Base-by-base conservation (phyloP, 306 rosid species). In the Astragalus glycyphyllos region DNA sequence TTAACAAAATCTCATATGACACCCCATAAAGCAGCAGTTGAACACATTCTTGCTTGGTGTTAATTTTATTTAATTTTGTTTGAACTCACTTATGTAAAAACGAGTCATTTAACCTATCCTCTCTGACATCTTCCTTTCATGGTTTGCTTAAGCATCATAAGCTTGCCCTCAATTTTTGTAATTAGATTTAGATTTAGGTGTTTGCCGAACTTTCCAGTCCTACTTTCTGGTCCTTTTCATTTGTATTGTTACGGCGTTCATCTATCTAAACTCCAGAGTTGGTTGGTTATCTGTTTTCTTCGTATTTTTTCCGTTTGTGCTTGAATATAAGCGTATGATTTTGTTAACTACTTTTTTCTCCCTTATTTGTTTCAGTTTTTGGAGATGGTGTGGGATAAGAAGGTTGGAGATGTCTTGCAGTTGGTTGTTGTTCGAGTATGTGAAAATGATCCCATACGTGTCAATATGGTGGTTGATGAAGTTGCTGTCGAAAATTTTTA, bases 321-420 rank as follows among this genome's bases (percentile, higher is more conserved):
- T 41, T 41, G 46, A 41, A 41, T 41, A 41, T 7, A 41, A 9
- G 46, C 46, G 7, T 55, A 55, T 55, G 60, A 26, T 55, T 56
- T 56, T 56, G 17, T 11, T 29, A 56, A 11, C 17, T 56, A 56
- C 62, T 2, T 29, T 31, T 31, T 57, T 57, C 20, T 31, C 62
- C 62, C 41, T 56, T 20, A 14, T 31, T 5, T 23, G 16, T 29
- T 56, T 5, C 10, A 56, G 62, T 56, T 56, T 56, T 29, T 56
- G 41, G 62, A 56, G 40, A 26, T 56, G 62, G 16, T 29, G 41
- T 56, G 62, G 61, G 61, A 26, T 55, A 55, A 55, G 40, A 26
- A 55, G 16, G 35, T 26, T 55, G 40, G 40, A 11, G 62, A 56
- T 56, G 41, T 56, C 3, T 56, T 56, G 40, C 17, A 56, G 12